These are phyloP conservation scores for Globisporangium uncinulatum DNA, from an alignment of 352 stramenopile genomes.

Conservation along the genomic window DNA sequence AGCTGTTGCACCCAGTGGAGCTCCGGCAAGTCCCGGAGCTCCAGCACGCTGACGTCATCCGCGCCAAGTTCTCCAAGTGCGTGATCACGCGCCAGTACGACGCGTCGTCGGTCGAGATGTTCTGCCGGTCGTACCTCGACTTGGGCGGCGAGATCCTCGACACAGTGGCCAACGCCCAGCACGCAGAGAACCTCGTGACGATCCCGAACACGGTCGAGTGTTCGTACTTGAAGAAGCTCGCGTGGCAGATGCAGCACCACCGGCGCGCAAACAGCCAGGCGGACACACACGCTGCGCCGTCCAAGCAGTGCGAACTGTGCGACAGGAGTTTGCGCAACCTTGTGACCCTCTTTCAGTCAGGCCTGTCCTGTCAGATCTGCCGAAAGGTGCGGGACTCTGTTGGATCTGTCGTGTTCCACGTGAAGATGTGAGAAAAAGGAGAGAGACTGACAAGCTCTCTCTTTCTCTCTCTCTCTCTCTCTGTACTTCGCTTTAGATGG, in stretches of 20 bases:
- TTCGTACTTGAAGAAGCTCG: constrained; percentile 50
- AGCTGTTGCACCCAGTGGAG: constrained; percentile 13
- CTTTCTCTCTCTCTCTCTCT: background rate
- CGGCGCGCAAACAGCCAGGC: constrained; percentile 13
- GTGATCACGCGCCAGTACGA: constrained; percentile 39
- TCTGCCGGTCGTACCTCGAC: constrained; percentile 37
- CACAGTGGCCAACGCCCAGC: constrained; percentile 22
- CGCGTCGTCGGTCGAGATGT: constrained; percentile 35
- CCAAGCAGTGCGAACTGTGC: constrained; percentile 21
- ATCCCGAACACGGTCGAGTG: constrained; percentile 30
- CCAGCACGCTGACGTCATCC: constrained; percentile 26
- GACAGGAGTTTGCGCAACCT: constrained; percentile 30
- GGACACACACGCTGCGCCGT: constrained; percentile 1
- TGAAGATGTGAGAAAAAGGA: too few relatives aligned
- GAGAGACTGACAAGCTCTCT: background rate
- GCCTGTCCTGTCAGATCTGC: constrained; percentile 33
- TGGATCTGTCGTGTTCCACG: too few relatives aligned
- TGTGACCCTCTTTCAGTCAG: constrained; percentile 22
- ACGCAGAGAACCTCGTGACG: constrained; percentile 15
- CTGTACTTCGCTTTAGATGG: constrained; percentile 10
- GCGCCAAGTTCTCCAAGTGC: constrained; percentile 42
- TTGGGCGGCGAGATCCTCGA: constrained; percentile 30
- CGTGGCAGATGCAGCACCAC: constrained; percentile 23
- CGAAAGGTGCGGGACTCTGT: constrained; percentile 9
- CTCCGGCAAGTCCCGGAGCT: constrained; percentile 12